phyloP scores from a whole-genome alignment of 192 early-diverging fungal species.

The Paraglomus occultum region DNA sequence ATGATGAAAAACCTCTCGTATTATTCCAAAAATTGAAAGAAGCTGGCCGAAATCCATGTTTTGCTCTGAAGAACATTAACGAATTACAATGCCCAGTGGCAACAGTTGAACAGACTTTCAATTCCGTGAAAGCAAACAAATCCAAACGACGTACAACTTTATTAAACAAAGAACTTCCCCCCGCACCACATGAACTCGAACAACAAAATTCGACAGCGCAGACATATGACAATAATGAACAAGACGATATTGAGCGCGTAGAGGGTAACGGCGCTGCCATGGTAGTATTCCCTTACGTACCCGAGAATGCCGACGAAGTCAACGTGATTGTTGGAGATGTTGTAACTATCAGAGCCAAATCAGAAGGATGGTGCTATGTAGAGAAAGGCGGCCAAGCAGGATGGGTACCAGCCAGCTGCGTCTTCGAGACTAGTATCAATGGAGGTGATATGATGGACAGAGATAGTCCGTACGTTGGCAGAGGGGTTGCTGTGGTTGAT shows the following conservation, averaged over 20 bases:
- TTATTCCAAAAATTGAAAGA: slow-evolving; percentile 74
- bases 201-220: neutral
- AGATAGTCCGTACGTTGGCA: slow-evolving; percentile 33
- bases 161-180: slow-evolving; percentile 30
- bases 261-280: slow-evolving; percentile 48
- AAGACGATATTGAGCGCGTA: slow-evolving; percentile 18
- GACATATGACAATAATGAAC: slow-evolving; percentile 23
- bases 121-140: slow-evolving; percentile 26
- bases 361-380: slow-evolving; percentile 60
- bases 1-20: slow-evolving; percentile 77
- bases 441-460: slow-evolving; percentile 40
- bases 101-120: slow-evolving; percentile 10
- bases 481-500: slow-evolving; percentile 53
- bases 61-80: slow-evolving; percentile 65
- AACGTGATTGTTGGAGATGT: slow-evolving; percentile 61
- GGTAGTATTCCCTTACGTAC: slow-evolving; percentile 61
- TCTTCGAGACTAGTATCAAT: slow-evolving; percentile 48
- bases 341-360: slow-evolving; percentile 55
- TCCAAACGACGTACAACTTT: slow-evolving; percentile 23
- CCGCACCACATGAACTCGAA: slow-evolving; percentile 3
- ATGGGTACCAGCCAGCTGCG: slow-evolving; percentile 58
- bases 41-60: slow-evolving; percentile 65
- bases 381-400: slow-evolving; percentile 52
- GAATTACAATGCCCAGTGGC: slow-evolving; percentile 46
- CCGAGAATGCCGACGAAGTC: slow-evolving; percentile 58